Conservation (phyloP, 1,284 basidiomycete genomes). For the Irpex sp. region DNA sequence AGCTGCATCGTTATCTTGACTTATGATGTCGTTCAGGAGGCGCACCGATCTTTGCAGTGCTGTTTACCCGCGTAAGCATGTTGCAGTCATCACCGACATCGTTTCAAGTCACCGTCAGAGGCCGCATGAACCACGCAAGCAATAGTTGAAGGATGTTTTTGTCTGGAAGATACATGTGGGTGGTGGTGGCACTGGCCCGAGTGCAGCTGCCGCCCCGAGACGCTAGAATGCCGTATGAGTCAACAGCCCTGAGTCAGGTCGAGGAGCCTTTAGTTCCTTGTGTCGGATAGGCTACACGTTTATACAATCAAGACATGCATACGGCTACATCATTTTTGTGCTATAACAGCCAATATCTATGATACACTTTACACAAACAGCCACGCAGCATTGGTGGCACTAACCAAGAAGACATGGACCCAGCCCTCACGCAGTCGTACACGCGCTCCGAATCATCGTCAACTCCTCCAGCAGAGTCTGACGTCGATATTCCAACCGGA, state of each 20-base stretch:
- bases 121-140: no score
- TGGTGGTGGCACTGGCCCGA: no score
- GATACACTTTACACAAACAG: no score
- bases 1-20: neutral
- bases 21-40: neutral
- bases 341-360: no score
- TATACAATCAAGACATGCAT: neutral
- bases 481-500: conserved; percentile 84
- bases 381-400: no score
- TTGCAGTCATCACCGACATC: no score
- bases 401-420: neutral
- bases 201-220: no score
- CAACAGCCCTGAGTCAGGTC: neutral
- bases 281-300: neutral
- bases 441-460: conserved; percentile 45
- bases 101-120: no score
- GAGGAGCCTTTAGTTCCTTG: neutral
- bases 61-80: no score
- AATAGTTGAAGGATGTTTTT: no score
- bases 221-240: neutral
- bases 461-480: conserved; percentile 87
- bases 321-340: neutral
- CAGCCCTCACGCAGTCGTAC: neutral
- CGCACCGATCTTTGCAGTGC: neutral
- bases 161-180: no score